A percentile compares a stretch with the other conserved stretches of the same genome.
Evolutionary conservation across 2,329 filamentous ascomycete species (phyloP).

Genomic region (Colletotrichum lindemuthianum): DNA sequence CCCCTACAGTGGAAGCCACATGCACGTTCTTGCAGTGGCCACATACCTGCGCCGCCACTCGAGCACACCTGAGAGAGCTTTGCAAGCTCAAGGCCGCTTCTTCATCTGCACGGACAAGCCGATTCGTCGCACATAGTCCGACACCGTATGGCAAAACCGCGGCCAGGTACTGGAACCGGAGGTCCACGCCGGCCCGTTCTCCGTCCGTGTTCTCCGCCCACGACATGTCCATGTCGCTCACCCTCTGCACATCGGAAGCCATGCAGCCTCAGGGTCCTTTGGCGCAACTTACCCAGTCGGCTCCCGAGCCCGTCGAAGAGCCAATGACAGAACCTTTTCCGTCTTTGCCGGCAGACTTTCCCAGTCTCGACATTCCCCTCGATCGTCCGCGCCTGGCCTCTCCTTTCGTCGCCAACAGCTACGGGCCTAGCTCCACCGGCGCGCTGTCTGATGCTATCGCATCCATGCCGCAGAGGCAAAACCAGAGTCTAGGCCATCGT

Average conservation of each 20-base stretch:
- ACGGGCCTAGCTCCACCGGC: conserved; percentile 69
- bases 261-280: conserved; percentile 73
- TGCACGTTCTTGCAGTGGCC: conserved; percentile 69
- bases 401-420: conserved; percentile 67
- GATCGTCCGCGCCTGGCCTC: conserved; percentile 57
- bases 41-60: conserved; percentile 70
- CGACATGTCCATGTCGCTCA: conserved; percentile 72
- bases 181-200: conserved; percentile 57
- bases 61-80: conserved; percentile 69
- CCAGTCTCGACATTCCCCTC: conserved; percentile 37
- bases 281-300: conserved; percentile 66
- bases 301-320: conserved; percentile 39
- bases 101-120: conserved; percentile 54
- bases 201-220: conserved; percentile 65
- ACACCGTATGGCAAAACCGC: conserved; percentile 65
- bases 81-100: conserved; percentile 65
- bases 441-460: conserved; percentile 54
- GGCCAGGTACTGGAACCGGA: conserved; percentile 60
- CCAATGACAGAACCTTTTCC: conserved; percentile 36
- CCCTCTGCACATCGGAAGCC: conserved; percentile 69
- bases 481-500: conserved; percentile 60
- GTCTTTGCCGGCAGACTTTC: conserved; percentile 8
- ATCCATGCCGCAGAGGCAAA: conserved; percentile 50
- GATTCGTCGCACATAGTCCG: conserved; percentile 62
- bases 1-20: conserved; percentile 60